phyloP scores from a whole-genome alignment of 345 rosid species.

The Brassica incana region DNA sequence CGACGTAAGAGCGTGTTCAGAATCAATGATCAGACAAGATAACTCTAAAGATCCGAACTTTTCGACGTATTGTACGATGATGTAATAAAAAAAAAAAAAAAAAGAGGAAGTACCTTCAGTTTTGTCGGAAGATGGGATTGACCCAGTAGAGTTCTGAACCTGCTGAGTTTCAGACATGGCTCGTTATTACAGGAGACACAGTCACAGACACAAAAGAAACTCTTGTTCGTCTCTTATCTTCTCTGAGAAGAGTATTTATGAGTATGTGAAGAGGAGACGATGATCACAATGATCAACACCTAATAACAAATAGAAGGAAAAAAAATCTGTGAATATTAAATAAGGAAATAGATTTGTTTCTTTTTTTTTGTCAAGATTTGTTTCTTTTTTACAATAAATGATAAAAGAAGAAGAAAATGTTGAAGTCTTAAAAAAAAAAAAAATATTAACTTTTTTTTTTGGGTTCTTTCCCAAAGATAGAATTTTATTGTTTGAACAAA shows the following conservation, averaged over 20 bases:
- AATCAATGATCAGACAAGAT: conserved; percentile 31
- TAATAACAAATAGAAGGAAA: background rate
- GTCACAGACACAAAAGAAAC: conserved; percentile 13
- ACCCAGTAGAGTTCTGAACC: conserved; percentile 58
- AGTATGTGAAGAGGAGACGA: conserved; percentile 24
- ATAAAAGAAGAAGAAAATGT: conserved; percentile 10
- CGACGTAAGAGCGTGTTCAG: conserved; percentile 18
- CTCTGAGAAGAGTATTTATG: conserved; percentile 14
- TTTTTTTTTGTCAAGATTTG: too few species aligned
- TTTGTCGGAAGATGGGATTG: conserved; percentile 59
- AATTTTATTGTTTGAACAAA: conserved; percentile 38
- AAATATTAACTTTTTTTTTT: conserved; percentile 20
- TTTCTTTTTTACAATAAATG: conserved; percentile 15
- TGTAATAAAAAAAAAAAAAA: background rate
- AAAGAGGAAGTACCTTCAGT: conserved; percentile 54
- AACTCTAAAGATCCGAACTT: conserved; percentile 9
- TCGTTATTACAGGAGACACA: conserved; percentile 26
- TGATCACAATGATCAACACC: conserved; percentile 41
- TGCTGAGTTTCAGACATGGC: conserved; percentile 71
- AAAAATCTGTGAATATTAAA: background rate
- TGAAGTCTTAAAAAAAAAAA: conserved; percentile 16
- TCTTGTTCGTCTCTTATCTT: background rate
- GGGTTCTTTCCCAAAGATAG: conserved; percentile 29
- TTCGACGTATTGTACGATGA: conserved; percentile 34
- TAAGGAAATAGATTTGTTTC: conserved; percentile 8